Base-by-base conservation (phyloP, 345 rosid genomes). In the Atalantia buxifolia region DNA sequence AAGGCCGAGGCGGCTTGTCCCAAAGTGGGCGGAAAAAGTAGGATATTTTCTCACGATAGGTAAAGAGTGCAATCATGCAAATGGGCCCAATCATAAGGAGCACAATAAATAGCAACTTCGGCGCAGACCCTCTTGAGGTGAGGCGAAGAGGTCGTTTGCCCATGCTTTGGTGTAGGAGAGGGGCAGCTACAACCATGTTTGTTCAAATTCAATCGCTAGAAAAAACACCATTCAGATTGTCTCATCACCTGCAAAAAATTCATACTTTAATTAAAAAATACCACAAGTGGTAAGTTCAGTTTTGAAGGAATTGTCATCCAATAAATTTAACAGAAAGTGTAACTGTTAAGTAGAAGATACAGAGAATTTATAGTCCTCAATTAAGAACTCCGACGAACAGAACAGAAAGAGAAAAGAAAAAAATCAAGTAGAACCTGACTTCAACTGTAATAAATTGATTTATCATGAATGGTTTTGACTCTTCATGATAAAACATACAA, bases 21-120 rank as follows among this genome's bases (percentile, higher is more conserved):
- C 98, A 95, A 57, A 95, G 86, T 8, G 99, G 98, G 5, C 98
- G 94, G 76, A 94, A 86, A 33, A 95, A 72, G 62, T 90, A 91
- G n/a, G 93, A 79, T 48, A 92, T 77, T 78, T 83, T 86, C 82
- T 82, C 88, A 38, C 76, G 76, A 77, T 91, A 77, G 57, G 74
- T 80, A 76, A 83, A 36, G 48, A 92, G 78, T 38, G 90, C 88
- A 61, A 91, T 81, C 78, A 89, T 76, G 83, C 87, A 86, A 74
- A 90, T 80, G 66, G 90, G 80, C 60, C 86, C 81, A 35, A 91
- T 77, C 67, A 93, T 86, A 61, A 93, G 60, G 53, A 89, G 86
- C 28, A 81, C 31, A 0, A 87, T 6, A 27, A 70, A 76, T 22
- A 86, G 31, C 72, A 80, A 76, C 77, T 78, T 95, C 1, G 83